These are phyloP conservation scores for Botrytis pseudocinerea DNA, from an alignment of 2,329 filamentous ascomycete genomes.

Conservation along the genomic window DNA sequence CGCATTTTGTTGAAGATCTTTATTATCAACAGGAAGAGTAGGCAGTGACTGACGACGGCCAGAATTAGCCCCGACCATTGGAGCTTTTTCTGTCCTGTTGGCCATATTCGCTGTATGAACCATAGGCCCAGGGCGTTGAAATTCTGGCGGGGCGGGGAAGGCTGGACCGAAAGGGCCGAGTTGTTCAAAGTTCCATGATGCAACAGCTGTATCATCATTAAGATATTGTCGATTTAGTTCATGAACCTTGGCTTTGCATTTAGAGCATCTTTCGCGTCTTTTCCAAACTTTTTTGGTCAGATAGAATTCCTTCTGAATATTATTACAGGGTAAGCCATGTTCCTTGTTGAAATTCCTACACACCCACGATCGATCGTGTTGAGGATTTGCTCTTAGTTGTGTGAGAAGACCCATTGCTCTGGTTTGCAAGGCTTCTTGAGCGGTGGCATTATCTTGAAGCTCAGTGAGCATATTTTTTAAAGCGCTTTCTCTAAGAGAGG, in stretches of 20 bases:
- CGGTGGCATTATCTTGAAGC: neutral
- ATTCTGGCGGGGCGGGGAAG: neutral
- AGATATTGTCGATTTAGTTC: slow-evolving; percentile 9
- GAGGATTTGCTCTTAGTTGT: neutral
- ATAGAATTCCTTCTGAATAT: slow-evolving; percentile 20
- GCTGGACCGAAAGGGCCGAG: neutral
- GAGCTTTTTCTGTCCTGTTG: neutral
- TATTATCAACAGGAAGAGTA: neutral
- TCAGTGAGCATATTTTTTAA: slow-evolving; percentile 53
- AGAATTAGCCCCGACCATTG: neutral
- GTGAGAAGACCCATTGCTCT: slow-evolving; percentile 12
- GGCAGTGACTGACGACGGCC: slow-evolving; percentile 9
- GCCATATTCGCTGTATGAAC: neutral
- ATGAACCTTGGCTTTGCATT: slow-evolving; percentile 3
- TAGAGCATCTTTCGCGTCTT: slow-evolving; percentile 18
- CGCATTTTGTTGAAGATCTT: neutral
- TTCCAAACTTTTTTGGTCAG: neutral
- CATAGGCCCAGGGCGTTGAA: neutral
- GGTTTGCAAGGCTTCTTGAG: slow-evolving; percentile 9
- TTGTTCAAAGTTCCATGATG: slow-evolving; percentile 1
- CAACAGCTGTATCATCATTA: neutral
- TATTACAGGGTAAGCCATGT: neutral
- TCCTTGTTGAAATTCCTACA: neutral
- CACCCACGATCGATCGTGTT: slow-evolving; percentile 7
- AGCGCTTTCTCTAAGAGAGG: slow-evolving; percentile 48